Evolutionary conservation across 768 basidiomycete genomes (phyloP).

Genomic region (Coprinopsis marcescibilis): DNA sequence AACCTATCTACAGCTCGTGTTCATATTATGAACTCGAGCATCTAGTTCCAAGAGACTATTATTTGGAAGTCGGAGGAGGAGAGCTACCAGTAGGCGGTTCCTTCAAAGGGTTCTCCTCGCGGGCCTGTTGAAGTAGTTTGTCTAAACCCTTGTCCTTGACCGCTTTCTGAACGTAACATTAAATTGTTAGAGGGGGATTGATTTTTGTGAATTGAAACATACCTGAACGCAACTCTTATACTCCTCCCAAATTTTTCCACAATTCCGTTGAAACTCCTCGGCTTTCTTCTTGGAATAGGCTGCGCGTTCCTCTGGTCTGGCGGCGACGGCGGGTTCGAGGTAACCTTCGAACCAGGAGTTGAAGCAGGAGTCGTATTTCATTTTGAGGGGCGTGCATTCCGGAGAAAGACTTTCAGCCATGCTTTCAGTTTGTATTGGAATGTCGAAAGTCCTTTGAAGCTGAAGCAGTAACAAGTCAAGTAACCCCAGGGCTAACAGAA

Average conservation of each 20-base stretch:
- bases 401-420: conserved; percentile 81
- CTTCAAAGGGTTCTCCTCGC: conserved; percentile 71
- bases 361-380: conserved; percentile 89
- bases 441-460: too few species aligned
- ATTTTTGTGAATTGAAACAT: conserved; percentile 19
- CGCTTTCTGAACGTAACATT: conserved; percentile 51
- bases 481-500: too few species aligned
- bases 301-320: conserved; percentile 39
- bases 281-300: conserved; percentile 74
- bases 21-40: too few species aligned
- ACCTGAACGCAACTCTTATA: conserved; percentile 86
- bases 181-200: neutral
- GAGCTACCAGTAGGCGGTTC: conserved; percentile 40
- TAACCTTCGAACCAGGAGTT: conserved; percentile 98
- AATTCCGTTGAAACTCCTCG: conserved; percentile 80
- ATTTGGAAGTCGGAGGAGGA: neutral
- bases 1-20: too few species aligned
- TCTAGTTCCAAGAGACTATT: neutral
- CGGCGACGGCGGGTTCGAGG: conserved; percentile 69
- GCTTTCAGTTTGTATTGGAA: too few species aligned
- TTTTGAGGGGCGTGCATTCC: conserved; percentile 87
- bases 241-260: conserved; percentile 75
- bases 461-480: too few species aligned
- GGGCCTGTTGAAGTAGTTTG: conserved; percentile 70
- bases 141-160: conserved; percentile 74